Base-by-base conservation (phyloP, 2,329 filamentous ascomycete species). In the Cordyceps cicadae region DNA sequence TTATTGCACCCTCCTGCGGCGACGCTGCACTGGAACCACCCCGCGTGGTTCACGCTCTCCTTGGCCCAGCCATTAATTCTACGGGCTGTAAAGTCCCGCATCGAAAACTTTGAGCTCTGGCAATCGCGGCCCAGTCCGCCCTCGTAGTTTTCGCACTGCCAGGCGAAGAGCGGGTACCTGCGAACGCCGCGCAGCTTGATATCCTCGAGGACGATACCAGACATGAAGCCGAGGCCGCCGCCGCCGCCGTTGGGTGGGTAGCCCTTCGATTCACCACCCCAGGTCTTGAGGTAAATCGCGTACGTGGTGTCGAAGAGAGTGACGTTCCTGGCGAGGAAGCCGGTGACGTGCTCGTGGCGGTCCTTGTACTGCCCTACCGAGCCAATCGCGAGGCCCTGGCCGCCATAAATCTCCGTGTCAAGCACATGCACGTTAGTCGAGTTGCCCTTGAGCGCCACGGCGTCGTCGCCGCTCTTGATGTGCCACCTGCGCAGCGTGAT, bases 171-270 rank as follows among this genome's bases (percentile, higher is more conserved):
- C 19, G 72, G 72, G 46, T 69, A 66, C 11, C 66, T 59, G 1
- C 71, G 66, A n/a, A 66, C 52, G 6, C 66, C 62, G n/a, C 66
- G 61, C 15, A 73, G 62, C 15, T 57, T 64, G 51, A 73, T 63
- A 53, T 72, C 68, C 50, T 73, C 70, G 29, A 74, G 67, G 14
- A 64, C 62, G 7, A 74, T 69, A 65, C 70, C 69, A 26, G 64
- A 60, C 3, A 70, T 71, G 49, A 65, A 75, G 11, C 82, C 82
- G 0, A 78, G 66, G 3, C 82, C 83, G 17, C 80, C 82, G 12
- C 82, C 82, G 2, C 81, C 83, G 17, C 83, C 82, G 64, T 86
- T 85, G 1, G 81, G 82, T 1, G 80, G 80, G 55, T 76, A 79
- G 19, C 80, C 78, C 32, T 74, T 73, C 41, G 74, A 74, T 11